Evolutionary conservation across 768 basidiomycete species (phyloP).

Genomic region (Boletus rubescentipes): DNA sequence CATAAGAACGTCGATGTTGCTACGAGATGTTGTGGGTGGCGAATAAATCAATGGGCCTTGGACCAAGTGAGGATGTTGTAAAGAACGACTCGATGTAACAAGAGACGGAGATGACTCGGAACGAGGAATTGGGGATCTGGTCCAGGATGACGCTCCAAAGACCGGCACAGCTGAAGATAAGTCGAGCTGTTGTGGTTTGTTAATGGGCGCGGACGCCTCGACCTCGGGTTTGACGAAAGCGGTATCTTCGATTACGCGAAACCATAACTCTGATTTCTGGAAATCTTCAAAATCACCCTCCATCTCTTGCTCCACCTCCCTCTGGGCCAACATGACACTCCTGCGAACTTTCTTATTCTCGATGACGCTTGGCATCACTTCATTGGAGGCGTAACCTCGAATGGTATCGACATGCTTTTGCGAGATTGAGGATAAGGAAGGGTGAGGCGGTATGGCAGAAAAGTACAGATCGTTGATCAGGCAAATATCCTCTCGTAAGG

Average conservation of each 20-base stretch:
- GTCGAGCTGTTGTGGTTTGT: slow-evolving; percentile 8
- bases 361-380: slow-evolving; percentile 39
- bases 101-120: slow-evolving; percentile 41
- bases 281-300: slow-evolving; percentile 91
- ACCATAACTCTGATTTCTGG: slow-evolving; percentile 86
- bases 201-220: not conserved
- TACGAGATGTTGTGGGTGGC: slow-evolving; percentile 28
- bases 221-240: slow-evolving; percentile 33
- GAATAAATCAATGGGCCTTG: slow-evolving; percentile 18
- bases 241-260: slow-evolving; percentile 78
- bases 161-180: slow-evolving; percentile 6
- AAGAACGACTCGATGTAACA: slow-evolving; percentile 8
- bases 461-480: slow-evolving; percentile 92
- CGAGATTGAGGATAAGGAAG: slow-evolving; percentile 61
- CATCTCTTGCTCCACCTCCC: slow-evolving; percentile 86
- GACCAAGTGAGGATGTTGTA: slow-evolving; percentile 15
- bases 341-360: slow-evolving; percentile 61
- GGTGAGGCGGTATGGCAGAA: slow-evolving; percentile 53
- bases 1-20: slow-evolving; percentile 81
- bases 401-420: slow-evolving; percentile 71
- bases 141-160: slow-evolving; percentile 5
- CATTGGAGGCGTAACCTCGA: slow-evolving; percentile 57
- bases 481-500: slow-evolving; percentile 80
- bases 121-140: slow-evolving; percentile 23
- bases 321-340: slow-evolving; percentile 81